Base-by-base conservation (phyloP, 2,329 filamentous ascomycete species). In the Phyllosticta capitalensis region DNA sequence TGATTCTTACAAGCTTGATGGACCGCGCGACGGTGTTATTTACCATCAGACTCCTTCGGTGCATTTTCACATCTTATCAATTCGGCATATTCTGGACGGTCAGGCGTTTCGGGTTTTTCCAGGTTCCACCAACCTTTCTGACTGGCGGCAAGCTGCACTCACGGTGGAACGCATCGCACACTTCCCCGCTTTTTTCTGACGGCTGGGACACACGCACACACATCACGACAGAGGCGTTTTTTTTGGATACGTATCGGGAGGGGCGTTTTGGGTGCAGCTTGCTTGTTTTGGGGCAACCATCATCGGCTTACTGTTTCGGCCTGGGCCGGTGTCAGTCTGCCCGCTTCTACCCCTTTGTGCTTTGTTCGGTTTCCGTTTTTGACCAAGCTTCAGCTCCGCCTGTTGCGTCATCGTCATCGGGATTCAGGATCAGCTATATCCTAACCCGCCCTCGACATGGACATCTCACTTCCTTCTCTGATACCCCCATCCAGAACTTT, bases 181-280 rank as follows among this genome's bases (percentile, higher is more conserved):
- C 10, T 58, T 53, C 22, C 53, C 56, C 38, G 38, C 38, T 45
- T 45, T 45, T 45, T 45, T 26, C 38, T 45, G 38, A 59, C 24
- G 38, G 48, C 52, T 59, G 56, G 52, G 52, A 59, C 52, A 21
- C 52, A 59, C 3, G n/a, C 14, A 45, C 38, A 52, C 56, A 59
- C 49, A 22, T 59, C 56, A 59, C 52, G 56, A 59, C 52, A 50
- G 49, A n/a, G 56, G 56, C 56, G 56, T 59, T 59, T 10, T 56
- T 38, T 22, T 54, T 3, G 56, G 52, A 45, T n/a, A 45, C 17
- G 38, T 45, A 45, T 6, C 24, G 24, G 24, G 38, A 45, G 38
- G 5, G 38, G 38, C 38, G 38, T 45, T 28, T 50, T 54, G 19
- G 52, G 56, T 6, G n/a, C 24, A 14, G 50, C 45, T 28, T 48